Conservation (phyloP, 2,329 filamentous ascomycete genomes). For the Penicillium sp. region DNA sequence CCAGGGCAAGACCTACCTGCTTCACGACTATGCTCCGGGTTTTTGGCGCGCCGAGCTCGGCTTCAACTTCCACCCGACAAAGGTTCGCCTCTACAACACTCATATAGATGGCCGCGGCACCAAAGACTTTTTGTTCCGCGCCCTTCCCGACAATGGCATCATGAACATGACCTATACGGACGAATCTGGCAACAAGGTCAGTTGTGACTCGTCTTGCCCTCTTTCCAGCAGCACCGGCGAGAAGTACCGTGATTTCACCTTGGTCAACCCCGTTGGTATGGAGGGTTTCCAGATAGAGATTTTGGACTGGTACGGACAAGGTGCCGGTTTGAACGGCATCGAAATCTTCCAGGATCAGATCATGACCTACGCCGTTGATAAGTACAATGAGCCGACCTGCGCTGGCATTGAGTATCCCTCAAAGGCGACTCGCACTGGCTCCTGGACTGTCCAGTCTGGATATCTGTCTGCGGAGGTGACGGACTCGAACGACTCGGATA, state of each 20-base stretch:
- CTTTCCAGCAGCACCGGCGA: conserved; percentile 65
- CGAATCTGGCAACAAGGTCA: conserved; percentile 59
- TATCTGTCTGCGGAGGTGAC: conserved; percentile 69
- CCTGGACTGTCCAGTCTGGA: conserved; percentile 68
- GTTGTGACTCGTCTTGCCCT: conserved; percentile 81
- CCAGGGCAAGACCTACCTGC: conserved; percentile 74
- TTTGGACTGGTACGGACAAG: conserved; percentile 77
- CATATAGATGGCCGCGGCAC: conserved; percentile 78
- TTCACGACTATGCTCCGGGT: conserved; percentile 69
- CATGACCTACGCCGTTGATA: conserved; percentile 74
- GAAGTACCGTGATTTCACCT: conserved; percentile 80
- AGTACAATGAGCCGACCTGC: conserved; percentile 86
- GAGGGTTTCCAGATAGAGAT: conserved; percentile 79
- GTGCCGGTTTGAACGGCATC: conserved; percentile 79
- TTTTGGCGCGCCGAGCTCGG: conserved; percentile 79
- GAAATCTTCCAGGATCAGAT: conserved; percentile 84
- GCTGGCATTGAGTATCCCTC: conserved; percentile 62
- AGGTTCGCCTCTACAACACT: conserved; percentile 83
- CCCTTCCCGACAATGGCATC: conserved; percentile 81
- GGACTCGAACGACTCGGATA: conserved; percentile 54
- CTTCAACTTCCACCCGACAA: conserved; percentile 82
- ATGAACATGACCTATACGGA: conserved; percentile 94
- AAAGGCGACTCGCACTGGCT: conserved; percentile 63
- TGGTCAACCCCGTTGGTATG: conserved; percentile 87
- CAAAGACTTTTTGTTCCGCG: conserved; percentile 80